Base-by-base conservation (phyloP, 202 grass and related monocot genomes). In the Cymbopogon flexuosus region DNA sequence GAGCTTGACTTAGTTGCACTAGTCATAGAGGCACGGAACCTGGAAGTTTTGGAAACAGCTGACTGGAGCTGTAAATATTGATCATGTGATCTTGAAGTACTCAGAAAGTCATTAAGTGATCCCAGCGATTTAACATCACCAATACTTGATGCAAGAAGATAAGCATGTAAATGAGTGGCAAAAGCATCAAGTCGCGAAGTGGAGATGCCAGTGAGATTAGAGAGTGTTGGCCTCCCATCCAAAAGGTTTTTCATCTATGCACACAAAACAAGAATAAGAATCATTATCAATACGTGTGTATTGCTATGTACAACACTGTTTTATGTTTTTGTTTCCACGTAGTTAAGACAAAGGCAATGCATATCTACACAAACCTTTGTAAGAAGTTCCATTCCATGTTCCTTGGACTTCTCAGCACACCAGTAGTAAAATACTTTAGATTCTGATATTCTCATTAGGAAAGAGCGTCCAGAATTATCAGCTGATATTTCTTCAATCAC, bases 231-330 rank as follows among this genome's bases (percentile, higher is more conserved):
- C 52, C 81, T 91, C 65, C 86, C 86, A 11, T 65, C 91, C 42
- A 93, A 82, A 75, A 98, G 80, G 84, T 85, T 93, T 89, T 93
- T 98, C 92, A 98, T 95, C 95, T 97, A 83, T 31, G 57, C 58
- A 74, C 5, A 61, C 70, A 83, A 15, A 79, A 67, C 27, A 68
- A 80, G 72, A 85, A 65, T 60, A 45, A 83, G 42, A 22, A 70
- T 66, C 51, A 16, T 60, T 1, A 61, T 59, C 9, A 57, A 6
- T 78, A 57, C 5, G 10, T 65, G 16, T 22, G 34, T 33, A 45
- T 86, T 65, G 46, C 22, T 13, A 35, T 41, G 8, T 3, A 72
- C 8, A 12, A 15, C 21, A 27, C 36, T 5, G 22, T 62, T 70
- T 54, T 46, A 2, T 56, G 18, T 58, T 68, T 81, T 59, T 45